phyloP scores from a whole-genome alignment of 148 eudicot genomes.

The Amaranthus cruentus region DNA sequence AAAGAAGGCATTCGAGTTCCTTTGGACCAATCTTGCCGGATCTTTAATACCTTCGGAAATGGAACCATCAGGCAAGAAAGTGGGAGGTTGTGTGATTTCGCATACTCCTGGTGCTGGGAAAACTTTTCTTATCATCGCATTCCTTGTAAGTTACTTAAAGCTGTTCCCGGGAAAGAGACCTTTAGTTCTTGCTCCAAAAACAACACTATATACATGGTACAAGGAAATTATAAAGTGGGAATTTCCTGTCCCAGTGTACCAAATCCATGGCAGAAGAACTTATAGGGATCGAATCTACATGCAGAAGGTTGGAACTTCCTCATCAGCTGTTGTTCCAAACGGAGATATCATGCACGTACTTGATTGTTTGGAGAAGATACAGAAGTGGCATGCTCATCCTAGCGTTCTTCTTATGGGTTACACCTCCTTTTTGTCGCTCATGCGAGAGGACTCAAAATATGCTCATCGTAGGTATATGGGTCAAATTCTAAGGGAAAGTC shows the following conservation, averaged over 20 bases:
- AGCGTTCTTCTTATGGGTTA: slow-evolving; percentile 98
- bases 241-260: slow-evolving; percentile 90
- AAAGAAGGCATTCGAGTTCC: slow-evolving; percentile 79
- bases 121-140: slow-evolving; percentile 84
- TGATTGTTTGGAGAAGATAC: slow-evolving; percentile 88
- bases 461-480: slow-evolving; percentile 85
- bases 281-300: slow-evolving; percentile 68
- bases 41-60: slow-evolving; percentile 66
- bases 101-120: slow-evolving; percentile 98
- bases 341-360: slow-evolving; percentile 86
- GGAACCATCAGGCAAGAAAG: slow-evolving; percentile 50
- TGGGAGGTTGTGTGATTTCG: slow-evolving; percentile 95
- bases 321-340: slow-evolving; percentile 53
- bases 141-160: slow-evolving; percentile 87
- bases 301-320: slow-evolving; percentile 37
- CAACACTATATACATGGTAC: slow-evolving; percentile 94
- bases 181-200: slow-evolving; percentile 91
- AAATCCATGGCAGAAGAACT: slow-evolving; percentile 83
- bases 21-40: slow-evolving; percentile 90
- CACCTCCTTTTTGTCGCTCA: slow-evolving; percentile 76
- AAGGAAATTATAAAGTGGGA: slow-evolving; percentile 93
- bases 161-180: slow-evolving; percentile 90
- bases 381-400: slow-evolving; percentile 90
- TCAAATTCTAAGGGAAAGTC: slow-evolving; percentile 70
- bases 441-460: slow-evolving; percentile 79